Percentiles rank a stretch among this genome's conserved stretches.
phyloP scores from a whole-genome alignment of 495 filamentous ascomycete genomes.

The Bacidia rubella region DNA sequence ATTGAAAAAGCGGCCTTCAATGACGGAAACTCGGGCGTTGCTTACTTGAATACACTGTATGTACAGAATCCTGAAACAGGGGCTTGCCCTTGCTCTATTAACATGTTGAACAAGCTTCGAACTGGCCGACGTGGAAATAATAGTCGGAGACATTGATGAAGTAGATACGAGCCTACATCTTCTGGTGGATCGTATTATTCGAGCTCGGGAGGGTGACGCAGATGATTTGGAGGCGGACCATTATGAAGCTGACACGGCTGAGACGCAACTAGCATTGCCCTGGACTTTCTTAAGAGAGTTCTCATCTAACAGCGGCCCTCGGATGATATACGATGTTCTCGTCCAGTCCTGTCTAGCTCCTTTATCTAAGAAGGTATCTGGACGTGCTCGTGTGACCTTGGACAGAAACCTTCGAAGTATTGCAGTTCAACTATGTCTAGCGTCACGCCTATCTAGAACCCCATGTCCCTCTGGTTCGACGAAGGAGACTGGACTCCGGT shows the following conservation, averaged over 20 bases:
- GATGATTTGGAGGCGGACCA: background rate
- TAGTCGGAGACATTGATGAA: constrained; percentile 9
- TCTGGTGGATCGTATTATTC: background rate
- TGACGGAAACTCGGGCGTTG: background rate
- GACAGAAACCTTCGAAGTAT: constrained; percentile 30
- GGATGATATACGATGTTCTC: constrained; percentile 26
- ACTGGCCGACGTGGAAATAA: background rate
- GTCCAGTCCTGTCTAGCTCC: constrained; percentile 29
- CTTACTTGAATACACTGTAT: background rate
- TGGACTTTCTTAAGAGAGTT: no score
- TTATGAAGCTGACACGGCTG: no score
- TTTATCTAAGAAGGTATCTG: constrained; percentile 25
- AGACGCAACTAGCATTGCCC: no score
- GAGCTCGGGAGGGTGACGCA: background rate
- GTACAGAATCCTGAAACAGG: background rate
- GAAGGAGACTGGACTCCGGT: background rate
- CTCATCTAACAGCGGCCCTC: no score
- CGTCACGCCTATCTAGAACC: constrained; percentile 13
- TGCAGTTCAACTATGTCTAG: constrained; percentile 28
- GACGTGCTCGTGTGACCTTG: constrained; percentile 27
- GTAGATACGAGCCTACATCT: constrained; percentile 1
- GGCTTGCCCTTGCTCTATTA: background rate
- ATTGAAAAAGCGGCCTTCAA: background rate
- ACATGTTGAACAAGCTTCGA: background rate
- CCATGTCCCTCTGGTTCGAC: background rate